Base-by-base conservation (phyloP, 345 rosid species). In the Eucalyptus tenuipes region DNA sequence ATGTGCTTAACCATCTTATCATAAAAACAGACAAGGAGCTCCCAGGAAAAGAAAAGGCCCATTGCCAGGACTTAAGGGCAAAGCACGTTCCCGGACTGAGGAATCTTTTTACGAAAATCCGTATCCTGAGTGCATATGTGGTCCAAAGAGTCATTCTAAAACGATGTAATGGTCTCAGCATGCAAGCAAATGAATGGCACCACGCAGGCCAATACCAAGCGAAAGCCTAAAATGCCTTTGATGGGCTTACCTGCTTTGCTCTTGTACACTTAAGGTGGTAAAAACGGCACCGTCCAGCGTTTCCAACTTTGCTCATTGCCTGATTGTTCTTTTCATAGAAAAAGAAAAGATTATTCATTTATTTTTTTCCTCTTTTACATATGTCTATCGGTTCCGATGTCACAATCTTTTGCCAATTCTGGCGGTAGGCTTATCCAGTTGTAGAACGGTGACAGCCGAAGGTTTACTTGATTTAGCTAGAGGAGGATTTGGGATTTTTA, bases 81-180 rank as follows among this genome's bases (percentile, higher is more conserved):
- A 97, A 79, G 97, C 97, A 31, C 93, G 97, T 40, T 92, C 95
- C 89, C 91, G 96, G 92, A 96, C 97, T 4, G 98, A 97, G 93
- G 99, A 98, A 94, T 95, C 97, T 9, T 98, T 98, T 87, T 96
- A 96, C 42, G 97, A 97, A 92, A 97, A 98, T 89, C 97, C 99
- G 33, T 95, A 91, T 79, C 99, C 98, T 1, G 98, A 97, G 88
- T 97, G 99, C 79, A 95, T 98, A 71, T 97, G 98, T 88, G 90
- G 91, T 91, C 90, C 97, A 48, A 93, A 93, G 87, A 89, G 44
- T 57, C 86, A 87, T 29, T 24, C n/a, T 2, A 40, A 85, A 88
- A 53, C 29, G 33, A n/a, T 40, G 47, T 40, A 40, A 75, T 75
- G 8, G 84, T 75, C 47, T 20, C 27, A 12, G 47, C 47, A 75